Conservation (phyloP, 768 basidiomycete species). For the Mycena haematopus region DNA sequence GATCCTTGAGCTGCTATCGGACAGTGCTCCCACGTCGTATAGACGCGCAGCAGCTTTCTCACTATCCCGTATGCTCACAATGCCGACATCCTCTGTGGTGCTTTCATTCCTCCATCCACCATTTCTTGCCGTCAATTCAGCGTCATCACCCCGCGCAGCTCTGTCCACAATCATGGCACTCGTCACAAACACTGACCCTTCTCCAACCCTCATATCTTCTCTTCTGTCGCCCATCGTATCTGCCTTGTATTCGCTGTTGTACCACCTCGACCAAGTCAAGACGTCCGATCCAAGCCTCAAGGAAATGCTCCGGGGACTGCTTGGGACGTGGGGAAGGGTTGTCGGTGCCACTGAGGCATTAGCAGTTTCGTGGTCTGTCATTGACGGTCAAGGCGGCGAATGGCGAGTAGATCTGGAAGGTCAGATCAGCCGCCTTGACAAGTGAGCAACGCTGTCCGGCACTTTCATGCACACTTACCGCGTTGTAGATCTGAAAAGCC, state of each 20-base stretch:
- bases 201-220: constrained; percentile 66
- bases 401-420: constrained; percentile 68
- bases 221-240: constrained; percentile 74
- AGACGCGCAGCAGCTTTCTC: constrained; percentile 71
- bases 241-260: constrained; percentile 67
- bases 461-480: constrained; percentile 12
- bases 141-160: constrained; percentile 44
- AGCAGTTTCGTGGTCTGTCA: constrained; percentile 63
- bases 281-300: constrained; percentile 70
- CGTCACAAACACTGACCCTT: constrained; percentile 80
- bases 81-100: constrained; percentile 44
- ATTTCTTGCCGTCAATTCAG: constrained; percentile 38
- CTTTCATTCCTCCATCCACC: constrained; percentile 61
- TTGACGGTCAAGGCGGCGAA: constrained; percentile 53
- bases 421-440: constrained; percentile 47
- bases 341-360: constrained; percentile 58
- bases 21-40: constrained; percentile 50
- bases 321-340: constrained; percentile 80
- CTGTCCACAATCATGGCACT: constrained; percentile 61
- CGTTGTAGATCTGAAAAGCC: constrained; percentile 35
- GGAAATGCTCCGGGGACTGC: constrained; percentile 62
- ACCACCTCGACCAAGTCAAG: constrained; percentile 58
- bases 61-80: constrained; percentile 66
- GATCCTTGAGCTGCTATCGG: constrained; percentile 56
- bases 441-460: constrained; percentile 45